phyloP scores from a whole-genome alignment of 2,329 filamentous ascomycete genomes.

The Amesomyces nigricolor region DNA sequence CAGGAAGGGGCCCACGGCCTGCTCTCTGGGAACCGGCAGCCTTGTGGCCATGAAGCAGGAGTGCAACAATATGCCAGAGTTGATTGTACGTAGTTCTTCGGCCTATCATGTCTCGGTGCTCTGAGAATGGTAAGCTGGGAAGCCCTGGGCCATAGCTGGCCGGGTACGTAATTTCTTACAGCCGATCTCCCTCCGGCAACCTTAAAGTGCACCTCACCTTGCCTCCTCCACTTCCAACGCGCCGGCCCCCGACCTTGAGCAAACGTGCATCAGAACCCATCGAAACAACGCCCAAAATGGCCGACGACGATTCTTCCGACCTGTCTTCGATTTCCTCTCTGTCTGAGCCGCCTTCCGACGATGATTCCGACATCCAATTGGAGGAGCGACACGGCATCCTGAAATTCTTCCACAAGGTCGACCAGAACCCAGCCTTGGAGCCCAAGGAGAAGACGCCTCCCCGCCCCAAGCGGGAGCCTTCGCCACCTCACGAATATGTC shows the following conservation, averaged over 20 bases:
- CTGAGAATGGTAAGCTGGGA: conserved; percentile 17
- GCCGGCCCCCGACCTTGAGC: conserved; percentile 26
- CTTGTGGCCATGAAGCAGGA: conserved; percentile 12
- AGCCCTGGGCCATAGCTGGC: conserved; percentile 20
- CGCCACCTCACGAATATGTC: conserved; percentile 83
- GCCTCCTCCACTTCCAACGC: conserved; percentile 30
- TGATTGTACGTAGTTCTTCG: conserved; percentile 15
- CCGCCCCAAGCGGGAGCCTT: conserved; percentile 73
- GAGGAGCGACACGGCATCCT: conserved; percentile 54
- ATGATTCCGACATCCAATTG: conserved; percentile 46
- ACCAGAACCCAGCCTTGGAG: conserved; percentile 39
- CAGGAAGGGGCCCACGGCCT: background rate
- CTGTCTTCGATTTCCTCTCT: conserved; percentile 49
- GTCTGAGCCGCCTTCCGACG: conserved; percentile 45
- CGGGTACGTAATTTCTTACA: conserved; percentile 28
- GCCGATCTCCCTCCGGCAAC: conserved; percentile 23
- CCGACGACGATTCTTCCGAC: conserved; percentile 58
- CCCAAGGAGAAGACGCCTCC: conserved; percentile 58
- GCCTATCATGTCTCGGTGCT: conserved; percentile 25
- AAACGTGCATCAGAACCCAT: conserved; percentile 20
- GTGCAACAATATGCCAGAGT: conserved; percentile 8
- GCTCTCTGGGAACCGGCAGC: conserved; percentile 4
- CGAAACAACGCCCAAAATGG: conserved; percentile 38
- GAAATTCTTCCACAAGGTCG: conserved; percentile 61
- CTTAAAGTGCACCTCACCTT: conserved; percentile 25